These are phyloP conservation scores for Aspergillus candidus DNA, from an alignment of 2,329 filamentous ascomycete genomes.

Conservation along the genomic window DNA sequence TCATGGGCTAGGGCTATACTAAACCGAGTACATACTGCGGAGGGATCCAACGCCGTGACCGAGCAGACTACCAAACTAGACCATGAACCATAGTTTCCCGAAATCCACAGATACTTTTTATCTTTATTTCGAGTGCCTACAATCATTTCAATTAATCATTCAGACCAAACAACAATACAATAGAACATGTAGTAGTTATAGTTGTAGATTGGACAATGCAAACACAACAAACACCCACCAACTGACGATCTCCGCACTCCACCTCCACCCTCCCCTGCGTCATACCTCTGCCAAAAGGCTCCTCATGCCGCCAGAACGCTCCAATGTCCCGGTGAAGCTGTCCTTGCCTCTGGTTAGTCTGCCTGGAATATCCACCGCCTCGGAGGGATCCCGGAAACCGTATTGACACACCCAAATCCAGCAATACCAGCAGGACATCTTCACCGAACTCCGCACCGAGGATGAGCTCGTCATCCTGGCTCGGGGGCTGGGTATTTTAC, in stretches of 20 bases:
- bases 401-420: constrained; percentile 24
- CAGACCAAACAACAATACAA: no score
- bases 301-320: constrained; percentile 39
- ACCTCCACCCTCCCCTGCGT: constrained; percentile 4
- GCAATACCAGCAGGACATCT: constrained; percentile 91
- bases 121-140: no score
- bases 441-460: constrained; percentile 79
- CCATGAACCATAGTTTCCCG: no score
- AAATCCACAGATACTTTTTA: no score
- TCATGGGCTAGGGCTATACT: no score
- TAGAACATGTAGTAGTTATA: no score
- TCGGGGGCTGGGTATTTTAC: constrained; percentile 83
- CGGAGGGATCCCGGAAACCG: background rate
- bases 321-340: constrained; percentile 53
- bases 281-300: constrained; percentile 19
- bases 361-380: background rate
- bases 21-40: no score
- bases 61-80: no score
- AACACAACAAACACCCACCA: background rate
- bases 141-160: no score
- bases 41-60: no score
- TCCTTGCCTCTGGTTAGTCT: constrained; percentile 53
- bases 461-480: constrained; percentile 93
- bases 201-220: no score
- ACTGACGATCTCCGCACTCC: constrained; percentile 3